Evolutionary conservation across 164 flowering plant genomes (phyloP).

Genomic region (Annona cherimola): DNA sequence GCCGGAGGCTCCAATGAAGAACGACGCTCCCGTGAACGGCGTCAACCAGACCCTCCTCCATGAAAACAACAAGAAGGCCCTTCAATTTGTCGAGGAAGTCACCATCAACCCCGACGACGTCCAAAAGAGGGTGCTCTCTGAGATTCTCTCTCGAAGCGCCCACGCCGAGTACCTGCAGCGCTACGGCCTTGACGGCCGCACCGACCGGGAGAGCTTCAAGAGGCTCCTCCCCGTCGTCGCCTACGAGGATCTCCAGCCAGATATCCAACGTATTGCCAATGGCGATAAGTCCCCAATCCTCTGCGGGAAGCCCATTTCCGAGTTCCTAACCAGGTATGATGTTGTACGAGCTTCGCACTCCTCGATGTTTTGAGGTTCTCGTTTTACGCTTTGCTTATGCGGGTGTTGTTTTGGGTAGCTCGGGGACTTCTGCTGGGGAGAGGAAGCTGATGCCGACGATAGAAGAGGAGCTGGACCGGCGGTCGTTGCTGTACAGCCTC

Average conservation of each 20-base stretch:
- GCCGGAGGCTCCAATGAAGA: constrained; percentile 61
- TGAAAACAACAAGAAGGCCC: constrained; percentile 50
- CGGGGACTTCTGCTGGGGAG: constrained; percentile 97
- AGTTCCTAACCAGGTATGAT: constrained; percentile 71
- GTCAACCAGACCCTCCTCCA: neutral
- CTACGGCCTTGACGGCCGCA: constrained; percentile 50
- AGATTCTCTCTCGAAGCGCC: constrained; percentile 64
- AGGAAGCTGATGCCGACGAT: constrained; percentile 95
- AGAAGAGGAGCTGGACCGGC: constrained; percentile 70
- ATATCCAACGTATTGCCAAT: constrained; percentile 68
- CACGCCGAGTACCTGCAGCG: constrained; percentile 66
- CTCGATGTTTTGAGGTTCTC: neutral
- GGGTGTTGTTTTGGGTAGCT: constrained; percentile 33
- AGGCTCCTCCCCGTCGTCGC: constrained; percentile 62
- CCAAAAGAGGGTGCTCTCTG: constrained; percentile 53
- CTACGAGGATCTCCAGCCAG: constrained; percentile 66
- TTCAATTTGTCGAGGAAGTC: constrained; percentile 74
- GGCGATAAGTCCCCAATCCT: constrained; percentile 73
- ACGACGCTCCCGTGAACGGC: neutral
- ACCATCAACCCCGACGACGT: constrained; percentile 59
- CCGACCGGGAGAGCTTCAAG: constrained; percentile 75
- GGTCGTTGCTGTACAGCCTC: constrained; percentile 71
- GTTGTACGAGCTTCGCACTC: neutral
- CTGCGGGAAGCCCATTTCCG: constrained; percentile 70
- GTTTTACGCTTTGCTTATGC: neutral